Conservation (phyloP, 148 eudicot genomes). For the Silene latifolia region DNA sequence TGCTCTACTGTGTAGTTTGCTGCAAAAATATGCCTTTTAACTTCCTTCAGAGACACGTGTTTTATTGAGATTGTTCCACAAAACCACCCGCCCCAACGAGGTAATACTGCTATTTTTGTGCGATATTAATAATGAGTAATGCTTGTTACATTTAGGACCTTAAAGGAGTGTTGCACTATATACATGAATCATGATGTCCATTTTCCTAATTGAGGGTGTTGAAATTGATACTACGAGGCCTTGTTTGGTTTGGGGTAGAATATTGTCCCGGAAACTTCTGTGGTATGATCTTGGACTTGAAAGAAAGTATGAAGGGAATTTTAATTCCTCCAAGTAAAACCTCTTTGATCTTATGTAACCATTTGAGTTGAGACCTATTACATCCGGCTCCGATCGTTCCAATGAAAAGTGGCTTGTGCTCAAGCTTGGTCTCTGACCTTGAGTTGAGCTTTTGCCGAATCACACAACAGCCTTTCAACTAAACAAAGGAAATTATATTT, state of each 20-base stretch:
- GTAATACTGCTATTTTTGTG: slow-evolving; percentile 27
- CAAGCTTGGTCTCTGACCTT: not conserved
- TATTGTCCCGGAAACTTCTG: not conserved
- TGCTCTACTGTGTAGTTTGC: slow-evolving; percentile 57
- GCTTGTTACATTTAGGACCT: not conserved
- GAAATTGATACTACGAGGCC: not conserved
- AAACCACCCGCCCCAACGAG: slow-evolving; percentile 59
- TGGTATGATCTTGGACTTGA: not conserved
- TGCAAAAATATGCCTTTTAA: slow-evolving; percentile 86
- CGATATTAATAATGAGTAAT: not conserved
- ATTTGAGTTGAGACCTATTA: not conserved
- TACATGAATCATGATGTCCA: not conserved
- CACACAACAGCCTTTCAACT: not conserved
- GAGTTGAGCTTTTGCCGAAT: not conserved
- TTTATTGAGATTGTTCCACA: slow-evolving; percentile 78
- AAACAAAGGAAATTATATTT: not conserved
- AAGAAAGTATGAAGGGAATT: not conserved
- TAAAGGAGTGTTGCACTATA: not conserved
- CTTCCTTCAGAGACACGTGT: slow-evolving; percentile 88
- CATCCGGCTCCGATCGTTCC: not conserved
- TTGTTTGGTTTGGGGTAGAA: not conserved
- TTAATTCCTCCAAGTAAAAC: not conserved
- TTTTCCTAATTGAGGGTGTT: slow-evolving; percentile 1
- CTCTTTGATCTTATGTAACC: not conserved
- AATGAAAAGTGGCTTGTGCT: not conserved